phyloP scores from a whole-genome alignment of 2,329 filamentous ascomycete genomes.

The Pseudogymnoascus sp. region DNA sequence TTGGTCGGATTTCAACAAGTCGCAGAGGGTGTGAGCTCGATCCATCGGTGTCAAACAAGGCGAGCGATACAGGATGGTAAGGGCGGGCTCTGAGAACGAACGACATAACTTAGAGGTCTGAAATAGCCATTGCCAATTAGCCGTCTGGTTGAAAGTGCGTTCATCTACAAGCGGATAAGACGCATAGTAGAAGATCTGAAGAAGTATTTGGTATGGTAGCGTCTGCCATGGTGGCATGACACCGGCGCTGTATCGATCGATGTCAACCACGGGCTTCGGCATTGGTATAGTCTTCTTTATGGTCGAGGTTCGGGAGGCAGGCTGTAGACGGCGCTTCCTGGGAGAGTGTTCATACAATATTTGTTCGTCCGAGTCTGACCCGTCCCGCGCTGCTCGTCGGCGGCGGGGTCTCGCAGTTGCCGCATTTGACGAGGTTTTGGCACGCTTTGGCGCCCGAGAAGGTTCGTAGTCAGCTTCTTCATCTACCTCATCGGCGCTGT shows the following conservation, averaged over 20 bases:
- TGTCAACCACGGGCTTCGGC: neutral
- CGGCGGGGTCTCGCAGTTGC: neutral
- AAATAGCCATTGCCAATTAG: constrained; percentile 56
- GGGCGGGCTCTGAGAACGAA: constrained; percentile 63
- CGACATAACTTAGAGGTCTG: constrained; percentile 56
- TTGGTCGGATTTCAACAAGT: constrained; percentile 9
- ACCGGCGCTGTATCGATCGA: constrained; percentile 17
- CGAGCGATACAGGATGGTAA: constrained; percentile 64
- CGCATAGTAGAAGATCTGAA: constrained; percentile 63
- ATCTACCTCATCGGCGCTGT: neutral
- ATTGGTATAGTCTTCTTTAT: neutral
- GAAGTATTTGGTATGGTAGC: constrained; percentile 63
- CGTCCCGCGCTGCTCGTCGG: neutral
- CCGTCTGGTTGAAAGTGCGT: constrained; percentile 36
- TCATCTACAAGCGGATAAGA: constrained; percentile 50
- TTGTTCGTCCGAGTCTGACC: neutral
- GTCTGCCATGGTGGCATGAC: constrained; percentile 50
- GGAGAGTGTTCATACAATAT: neutral
- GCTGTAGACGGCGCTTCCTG: neutral
- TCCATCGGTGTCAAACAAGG: constrained; percentile 55
- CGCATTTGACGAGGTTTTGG: neutral
- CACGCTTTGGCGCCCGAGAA: neutral
- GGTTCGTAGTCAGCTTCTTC: neutral
- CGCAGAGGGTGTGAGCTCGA: constrained; percentile 40
- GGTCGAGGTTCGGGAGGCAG: neutral